Conservation (phyloP, 805 yeast species). For the Jamesozyma spencerorum region DNA sequence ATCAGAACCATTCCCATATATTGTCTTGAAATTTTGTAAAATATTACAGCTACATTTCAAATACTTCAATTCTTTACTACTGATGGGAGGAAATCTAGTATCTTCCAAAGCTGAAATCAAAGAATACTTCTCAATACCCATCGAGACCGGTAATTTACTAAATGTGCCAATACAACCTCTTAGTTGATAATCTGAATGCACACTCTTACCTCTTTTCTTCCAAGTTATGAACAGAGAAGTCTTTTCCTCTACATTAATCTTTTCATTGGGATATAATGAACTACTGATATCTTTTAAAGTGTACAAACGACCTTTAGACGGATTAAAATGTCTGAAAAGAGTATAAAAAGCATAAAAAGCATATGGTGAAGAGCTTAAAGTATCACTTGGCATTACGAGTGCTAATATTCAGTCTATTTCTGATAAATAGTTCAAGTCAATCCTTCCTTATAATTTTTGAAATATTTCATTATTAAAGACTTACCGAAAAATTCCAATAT, state of each 20-base stretch:
- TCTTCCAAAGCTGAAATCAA: constrained; percentile 69
- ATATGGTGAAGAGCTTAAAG: constrained; percentile 16
- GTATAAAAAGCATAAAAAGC: constrained; percentile 29
- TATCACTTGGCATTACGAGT: not conserved
- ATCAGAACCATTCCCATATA: constrained; percentile 30
- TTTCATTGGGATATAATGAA: constrained; percentile 11
- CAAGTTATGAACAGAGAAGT: constrained; percentile 83
- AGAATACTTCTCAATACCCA: constrained; percentile 57
- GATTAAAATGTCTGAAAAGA: constrained; percentile 16
- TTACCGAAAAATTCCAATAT: no score
- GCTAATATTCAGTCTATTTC: no score
- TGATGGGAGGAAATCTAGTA: constrained; percentile 63
- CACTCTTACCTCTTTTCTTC: constrained; percentile 36
- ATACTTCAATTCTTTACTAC: constrained; percentile 40
- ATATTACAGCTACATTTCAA: constrained; percentile 34
- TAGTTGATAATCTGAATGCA: constrained; percentile 27
- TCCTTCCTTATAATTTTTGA: no score
- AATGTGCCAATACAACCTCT: constrained; percentile 96
- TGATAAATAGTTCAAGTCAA: no score
- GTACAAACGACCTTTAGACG: not conserved
- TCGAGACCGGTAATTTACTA: constrained; percentile 39
- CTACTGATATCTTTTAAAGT: constrained; percentile 12
- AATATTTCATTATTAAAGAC: no score
- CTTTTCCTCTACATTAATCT: constrained; percentile 1
- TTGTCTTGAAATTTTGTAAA: constrained; percentile 32